Evolutionary conservation across 257 asterid genomes (phyloP).

Genomic region (Solanum piurae): DNA sequence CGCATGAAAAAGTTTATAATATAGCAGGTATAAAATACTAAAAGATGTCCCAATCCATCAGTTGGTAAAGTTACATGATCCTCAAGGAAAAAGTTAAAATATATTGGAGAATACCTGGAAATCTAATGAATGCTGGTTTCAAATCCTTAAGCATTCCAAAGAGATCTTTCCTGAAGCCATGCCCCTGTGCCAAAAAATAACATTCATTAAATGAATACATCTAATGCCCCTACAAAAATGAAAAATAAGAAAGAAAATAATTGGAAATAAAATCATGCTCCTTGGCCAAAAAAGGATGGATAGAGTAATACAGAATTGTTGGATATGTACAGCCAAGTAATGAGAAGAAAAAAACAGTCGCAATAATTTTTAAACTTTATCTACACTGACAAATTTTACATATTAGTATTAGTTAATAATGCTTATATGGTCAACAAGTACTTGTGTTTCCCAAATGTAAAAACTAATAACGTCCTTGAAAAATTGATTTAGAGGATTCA

Average conservation of each 20-base stretch:
- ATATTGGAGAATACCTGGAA: constrained; percentile 59
- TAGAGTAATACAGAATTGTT: background rate
- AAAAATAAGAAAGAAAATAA: background rate
- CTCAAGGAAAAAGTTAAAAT: background rate
- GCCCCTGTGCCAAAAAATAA: constrained; percentile 51
- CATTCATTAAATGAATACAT: background rate
- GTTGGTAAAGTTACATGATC: background rate
- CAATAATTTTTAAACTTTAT: background rate
- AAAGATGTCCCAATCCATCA: background rate
- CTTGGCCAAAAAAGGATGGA: background rate
- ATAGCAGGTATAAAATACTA: background rate
- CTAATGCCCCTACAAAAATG: background rate
- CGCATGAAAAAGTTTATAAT: background rate
- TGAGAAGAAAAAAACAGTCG: background rate
- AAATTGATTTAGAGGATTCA: background rate
- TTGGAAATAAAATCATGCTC: background rate
- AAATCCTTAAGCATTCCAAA: constrained; percentile 60
- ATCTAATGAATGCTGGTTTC: constrained; percentile 76
- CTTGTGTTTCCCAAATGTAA: background rate
- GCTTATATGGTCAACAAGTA: background rate
- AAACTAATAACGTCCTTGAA: background rate
- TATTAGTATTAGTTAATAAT: background rate
- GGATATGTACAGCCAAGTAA: background rate
- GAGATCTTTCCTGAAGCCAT: constrained; percentile 89
- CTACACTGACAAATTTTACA: background rate